Conservation (phyloP, 1,284 basidiomycete genomes). For the Coriolopsis trogii region DNA sequence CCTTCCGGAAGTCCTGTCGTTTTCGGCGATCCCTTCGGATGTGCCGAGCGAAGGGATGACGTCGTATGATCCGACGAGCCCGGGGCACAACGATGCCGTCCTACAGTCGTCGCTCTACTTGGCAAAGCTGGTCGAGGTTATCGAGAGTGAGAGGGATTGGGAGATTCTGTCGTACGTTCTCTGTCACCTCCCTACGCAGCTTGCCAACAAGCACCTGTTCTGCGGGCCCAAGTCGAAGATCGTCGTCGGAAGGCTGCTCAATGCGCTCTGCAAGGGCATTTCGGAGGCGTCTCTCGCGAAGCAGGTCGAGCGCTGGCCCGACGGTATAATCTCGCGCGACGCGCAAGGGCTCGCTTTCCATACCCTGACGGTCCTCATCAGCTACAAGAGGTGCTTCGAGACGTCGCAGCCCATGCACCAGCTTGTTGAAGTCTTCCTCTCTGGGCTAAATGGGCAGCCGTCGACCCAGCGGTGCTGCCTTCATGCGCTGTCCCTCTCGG, state of each 20-base stretch:
- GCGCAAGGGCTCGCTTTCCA: slow-evolving; percentile 90
- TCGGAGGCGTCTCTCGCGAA: slow-evolving; percentile 61
- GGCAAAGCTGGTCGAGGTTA: slow-evolving; percentile 63
- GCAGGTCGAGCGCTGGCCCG: slow-evolving; percentile 64
- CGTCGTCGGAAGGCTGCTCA: slow-evolving; percentile 69
- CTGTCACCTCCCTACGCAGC: slow-evolving; percentile 89
- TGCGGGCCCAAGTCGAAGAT: slow-evolving; percentile 83
- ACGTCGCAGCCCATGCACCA: slow-evolving; percentile 62
- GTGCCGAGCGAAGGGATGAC: slow-evolving; percentile 74
- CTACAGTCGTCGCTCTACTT: slow-evolving; percentile 86
- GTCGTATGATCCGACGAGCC: slow-evolving; percentile 72
- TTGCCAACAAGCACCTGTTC: slow-evolving; percentile 96
- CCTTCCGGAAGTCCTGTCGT: slow-evolving; percentile 75
- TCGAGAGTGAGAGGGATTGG: slow-evolving; percentile 87
- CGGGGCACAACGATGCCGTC: slow-evolving; percentile 48
- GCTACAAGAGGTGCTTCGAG: slow-evolving; percentile 85
- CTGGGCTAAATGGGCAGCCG: slow-evolving; percentile 78
- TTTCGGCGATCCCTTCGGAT: slow-evolving; percentile 66
- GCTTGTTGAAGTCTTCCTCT: slow-evolving; percentile 84
- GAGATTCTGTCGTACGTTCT: slow-evolving; percentile 93
- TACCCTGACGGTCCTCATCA: slow-evolving; percentile 86
- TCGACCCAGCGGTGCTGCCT: slow-evolving; percentile 92
- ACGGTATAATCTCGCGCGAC: slow-evolving; percentile 74
- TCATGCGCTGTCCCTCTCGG: slow-evolving; percentile 86
- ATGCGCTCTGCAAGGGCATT: slow-evolving; percentile 72